These are phyloP conservation scores for Fagopyrum homotropicum DNA, from an alignment of 148 eudicot species.

Conservation along the genomic window DNA sequence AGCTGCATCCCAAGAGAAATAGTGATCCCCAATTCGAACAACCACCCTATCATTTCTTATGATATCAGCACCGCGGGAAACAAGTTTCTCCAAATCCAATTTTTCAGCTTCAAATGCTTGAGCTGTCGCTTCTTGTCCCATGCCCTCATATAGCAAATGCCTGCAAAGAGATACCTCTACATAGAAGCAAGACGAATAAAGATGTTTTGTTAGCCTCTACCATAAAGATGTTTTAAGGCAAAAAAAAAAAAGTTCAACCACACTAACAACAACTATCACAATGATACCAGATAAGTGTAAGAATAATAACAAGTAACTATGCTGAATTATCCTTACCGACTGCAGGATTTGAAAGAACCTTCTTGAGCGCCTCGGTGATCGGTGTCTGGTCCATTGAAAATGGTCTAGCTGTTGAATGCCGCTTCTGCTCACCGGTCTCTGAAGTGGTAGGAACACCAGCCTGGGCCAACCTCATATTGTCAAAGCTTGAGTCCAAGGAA, in stretches of 20 bases:
- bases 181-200: background rate
- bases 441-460: conserved; percentile 23
- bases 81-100: conserved; percentile 22
- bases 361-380: conserved; percentile 29
- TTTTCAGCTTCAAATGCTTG: conserved; percentile 35
- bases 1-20: conserved; percentile 44
- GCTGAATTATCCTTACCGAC: conserved; percentile 46
- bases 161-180: conserved; percentile 34
- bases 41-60: conserved; percentile 27
- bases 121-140: conserved; percentile 44
- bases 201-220: background rate
- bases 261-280: background rate
- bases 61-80: conserved; percentile 22
- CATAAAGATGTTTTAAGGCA: background rate
- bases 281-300: background rate
- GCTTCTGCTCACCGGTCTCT: conserved; percentile 24
- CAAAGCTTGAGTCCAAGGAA: conserved; percentile 43
- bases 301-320: conserved; percentile 2
- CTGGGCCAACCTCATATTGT: conserved; percentile 21
- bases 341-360: conserved; percentile 31
- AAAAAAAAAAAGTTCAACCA: background rate
- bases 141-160: conserved; percentile 35
- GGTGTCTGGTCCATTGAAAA: conserved; percentile 17
- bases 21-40: conserved; percentile 37
- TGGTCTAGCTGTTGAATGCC: conserved; percentile 21